Percentiles rank a stretch among this genome's conserved stretches.
Conservation (phyloP, 2,329 filamentous ascomycete species). For the Tolypocladium tundrense region DNA sequence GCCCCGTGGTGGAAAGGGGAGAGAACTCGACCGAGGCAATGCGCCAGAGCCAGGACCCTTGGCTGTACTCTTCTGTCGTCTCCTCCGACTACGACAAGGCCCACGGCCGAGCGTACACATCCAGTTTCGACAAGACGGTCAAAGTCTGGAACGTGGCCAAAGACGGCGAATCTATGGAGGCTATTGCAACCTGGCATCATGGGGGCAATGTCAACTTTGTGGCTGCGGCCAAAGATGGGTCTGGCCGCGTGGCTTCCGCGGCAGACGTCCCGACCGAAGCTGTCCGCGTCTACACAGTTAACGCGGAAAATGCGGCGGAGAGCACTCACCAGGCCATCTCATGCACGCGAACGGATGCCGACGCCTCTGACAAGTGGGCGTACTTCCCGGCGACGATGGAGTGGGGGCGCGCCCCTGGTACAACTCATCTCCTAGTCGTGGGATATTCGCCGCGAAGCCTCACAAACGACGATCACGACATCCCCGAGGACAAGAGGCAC, state of each 20-base stretch:
- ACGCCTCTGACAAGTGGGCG: slow-evolving; percentile 40
- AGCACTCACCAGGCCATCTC: slow-evolving; percentile 30
- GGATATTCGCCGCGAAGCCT: slow-evolving; percentile 52
- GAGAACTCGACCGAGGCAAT: slow-evolving; percentile 48
- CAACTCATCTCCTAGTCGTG: slow-evolving; percentile 44
- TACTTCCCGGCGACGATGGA: slow-evolving; percentile 55
- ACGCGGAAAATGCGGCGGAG: slow-evolving; percentile 21
- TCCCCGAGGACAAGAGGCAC: slow-evolving; percentile 46
- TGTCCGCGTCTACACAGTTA: slow-evolving; percentile 45
- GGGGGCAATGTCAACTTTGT: slow-evolving; percentile 54
- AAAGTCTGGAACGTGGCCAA: slow-evolving; percentile 43
- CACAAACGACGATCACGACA: slow-evolving; percentile 41
- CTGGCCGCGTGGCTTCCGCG: slow-evolving; percentile 46
- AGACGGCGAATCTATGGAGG: slow-evolving; percentile 29
- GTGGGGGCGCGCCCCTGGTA: slow-evolving; percentile 39
- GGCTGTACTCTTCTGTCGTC: slow-evolving; percentile 55
- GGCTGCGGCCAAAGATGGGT: slow-evolving; percentile 35
- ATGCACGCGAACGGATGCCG: slow-evolving; percentile 26
- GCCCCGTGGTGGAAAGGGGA: slow-evolving; percentile 40
- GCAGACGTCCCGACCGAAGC: slow-evolving; percentile 44
- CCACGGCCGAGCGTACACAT: slow-evolving; percentile 41
- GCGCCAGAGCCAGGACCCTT: slow-evolving; percentile 48
- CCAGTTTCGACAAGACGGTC: slow-evolving; percentile 51
- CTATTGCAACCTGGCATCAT: slow-evolving; percentile 41
- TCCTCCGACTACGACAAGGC: slow-evolving; percentile 44